phyloP scores from a whole-genome alignment of 805 yeast species.

The Candida tammaniensis region DNA sequence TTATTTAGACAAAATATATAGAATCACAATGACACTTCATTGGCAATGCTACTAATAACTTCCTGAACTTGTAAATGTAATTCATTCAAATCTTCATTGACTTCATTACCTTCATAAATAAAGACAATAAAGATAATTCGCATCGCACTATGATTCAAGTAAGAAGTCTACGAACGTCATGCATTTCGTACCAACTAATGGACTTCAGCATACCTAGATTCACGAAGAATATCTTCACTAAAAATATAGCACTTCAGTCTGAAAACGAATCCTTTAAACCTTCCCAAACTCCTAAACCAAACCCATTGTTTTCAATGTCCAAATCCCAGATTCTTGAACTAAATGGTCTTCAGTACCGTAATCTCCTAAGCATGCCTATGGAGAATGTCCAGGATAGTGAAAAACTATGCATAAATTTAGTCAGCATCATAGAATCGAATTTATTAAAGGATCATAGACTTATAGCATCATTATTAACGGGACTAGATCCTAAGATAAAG shows the following conservation, averaged over 20 bases:
- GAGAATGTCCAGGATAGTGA: slow-evolving; percentile 22
- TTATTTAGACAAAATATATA: too few species aligned
- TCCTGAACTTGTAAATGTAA: too few species aligned
- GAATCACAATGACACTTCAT: too few species aligned
- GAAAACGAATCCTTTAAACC: slow-evolving; percentile 2
- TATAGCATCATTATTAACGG: slow-evolving; percentile 19
- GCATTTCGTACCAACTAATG: neutral
- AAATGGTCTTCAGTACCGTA: slow-evolving; percentile 19
- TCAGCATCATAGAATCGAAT: slow-evolving; percentile 27
- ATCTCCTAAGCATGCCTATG: slow-evolving; percentile 26
- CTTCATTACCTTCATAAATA: too few species aligned
- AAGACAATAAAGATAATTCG: too few species aligned
- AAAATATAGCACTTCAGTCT: slow-evolving; percentile 4
- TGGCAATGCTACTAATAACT: too few species aligned
- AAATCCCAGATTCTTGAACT: slow-evolving; percentile 25
- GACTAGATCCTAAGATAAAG: slow-evolving; percentile 20
- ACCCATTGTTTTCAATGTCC: slow-evolving; percentile 31
- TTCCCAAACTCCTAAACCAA: slow-evolving; percentile 19
- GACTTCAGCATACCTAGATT: slow-evolving; percentile 4
- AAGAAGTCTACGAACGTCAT: too few species aligned
- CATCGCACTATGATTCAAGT: too few species aligned
- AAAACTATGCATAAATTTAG: slow-evolving; percentile 26
- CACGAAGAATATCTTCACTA: slow-evolving; percentile 13
- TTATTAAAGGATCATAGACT: slow-evolving; percentile 24
- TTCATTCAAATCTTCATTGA: too few species aligned